Base-by-base conservation (phyloP, 331 rosid species). In the Quercus tomentella region DNA sequence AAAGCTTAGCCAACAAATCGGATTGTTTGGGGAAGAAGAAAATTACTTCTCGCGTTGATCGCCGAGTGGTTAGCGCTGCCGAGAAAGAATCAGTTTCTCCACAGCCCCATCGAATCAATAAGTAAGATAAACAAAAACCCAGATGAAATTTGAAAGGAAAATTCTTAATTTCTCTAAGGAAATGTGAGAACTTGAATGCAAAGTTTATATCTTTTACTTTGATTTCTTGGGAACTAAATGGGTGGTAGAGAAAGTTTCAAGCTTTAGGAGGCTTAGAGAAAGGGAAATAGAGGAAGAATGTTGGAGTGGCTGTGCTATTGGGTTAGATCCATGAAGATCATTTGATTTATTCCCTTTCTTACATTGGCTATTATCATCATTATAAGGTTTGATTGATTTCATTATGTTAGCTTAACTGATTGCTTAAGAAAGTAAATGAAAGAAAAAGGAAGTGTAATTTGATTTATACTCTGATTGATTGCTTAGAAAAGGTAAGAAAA, bases 11-110 rank as follows among this genome's bases (percentile, higher is more conserved):
- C 58, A 41, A 28, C 51, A 72, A 51, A 66, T 12, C 82, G 2
- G 79, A 76, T 26, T 49, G 62, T 80, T 73, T 73, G 60, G 81
- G 77, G 63, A 76, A 81, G 72, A 87, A 72, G 83, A 87, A 82
- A 77, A 67, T 77, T 33, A 33, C 80, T 71, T 83, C 86, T 79
- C 80, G 76, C 3, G n/a, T 73, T 14, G 84, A 68, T 57, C 80
- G 80, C 70, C 58, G 79, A n/a, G 78, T 73, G 69, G 76, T 80
- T 66, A 16, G 68, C 31, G 8, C 80, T 73, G 41, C 85, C 3
- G 80, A 74, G 25, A 86, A 80, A 74, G 85, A 79, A 28, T 77
- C 75, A 20, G 41, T 33, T 25, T 74, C 83, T 54, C 72, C 86
- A 21, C 67, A 79, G 21, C 77, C 75, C 4, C 79, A 85, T 21